phyloP scores from a whole-genome alignment of 2,329 filamentous ascomycete genomes.

The Dactylellina haptotyla region DNA sequence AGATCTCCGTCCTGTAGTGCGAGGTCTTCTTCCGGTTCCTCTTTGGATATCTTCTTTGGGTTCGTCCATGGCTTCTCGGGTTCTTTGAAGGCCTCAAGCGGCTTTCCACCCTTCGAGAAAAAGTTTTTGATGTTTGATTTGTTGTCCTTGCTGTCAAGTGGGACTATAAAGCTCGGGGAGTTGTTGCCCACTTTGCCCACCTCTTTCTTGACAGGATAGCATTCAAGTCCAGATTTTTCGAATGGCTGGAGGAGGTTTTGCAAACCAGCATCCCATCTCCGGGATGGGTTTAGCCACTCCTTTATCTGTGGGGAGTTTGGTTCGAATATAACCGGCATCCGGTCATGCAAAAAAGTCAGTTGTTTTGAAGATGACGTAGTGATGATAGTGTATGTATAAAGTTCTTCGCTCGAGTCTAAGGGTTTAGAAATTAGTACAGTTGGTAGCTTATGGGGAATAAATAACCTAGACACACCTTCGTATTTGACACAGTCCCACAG shows the following conservation, averaged over 20 bases:
- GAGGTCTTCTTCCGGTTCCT: slow-evolving; percentile 33
- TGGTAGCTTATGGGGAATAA: neutral
- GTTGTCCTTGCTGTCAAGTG: slow-evolving; percentile 84
- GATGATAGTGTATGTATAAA: slow-evolving; percentile 92
- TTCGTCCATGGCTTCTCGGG: slow-evolving; percentile 52
- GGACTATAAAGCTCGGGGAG: slow-evolving; percentile 82
- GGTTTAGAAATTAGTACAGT: neutral
- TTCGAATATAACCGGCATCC: slow-evolving; percentile 94
- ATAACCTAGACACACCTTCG: slow-evolving; percentile 67
- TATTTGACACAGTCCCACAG: slow-evolving; percentile 89
- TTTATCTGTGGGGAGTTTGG: slow-evolving; percentile 75
- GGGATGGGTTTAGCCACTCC: slow-evolving; percentile 75
- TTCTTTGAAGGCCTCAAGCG: slow-evolving; percentile 48
- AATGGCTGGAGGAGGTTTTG: slow-evolving; percentile 83
- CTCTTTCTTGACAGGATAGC: slow-evolving; percentile 85
- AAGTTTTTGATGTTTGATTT: slow-evolving; percentile 95
- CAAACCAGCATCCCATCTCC: slow-evolving; percentile 79
- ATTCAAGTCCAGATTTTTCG: slow-evolving; percentile 75
- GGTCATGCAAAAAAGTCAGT: slow-evolving; percentile 86
- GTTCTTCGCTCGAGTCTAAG: slow-evolving; percentile 71
- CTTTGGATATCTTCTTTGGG: slow-evolving; percentile 30
- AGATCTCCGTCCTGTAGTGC: slow-evolving; percentile 18
- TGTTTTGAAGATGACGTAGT: slow-evolving; percentile 87
- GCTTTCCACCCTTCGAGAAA: slow-evolving; percentile 70
- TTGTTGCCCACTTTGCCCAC: slow-evolving; percentile 96